Conservation (phyloP, 2,329 filamentous ascomycete genomes). For the Daldinia sp. region DNA sequence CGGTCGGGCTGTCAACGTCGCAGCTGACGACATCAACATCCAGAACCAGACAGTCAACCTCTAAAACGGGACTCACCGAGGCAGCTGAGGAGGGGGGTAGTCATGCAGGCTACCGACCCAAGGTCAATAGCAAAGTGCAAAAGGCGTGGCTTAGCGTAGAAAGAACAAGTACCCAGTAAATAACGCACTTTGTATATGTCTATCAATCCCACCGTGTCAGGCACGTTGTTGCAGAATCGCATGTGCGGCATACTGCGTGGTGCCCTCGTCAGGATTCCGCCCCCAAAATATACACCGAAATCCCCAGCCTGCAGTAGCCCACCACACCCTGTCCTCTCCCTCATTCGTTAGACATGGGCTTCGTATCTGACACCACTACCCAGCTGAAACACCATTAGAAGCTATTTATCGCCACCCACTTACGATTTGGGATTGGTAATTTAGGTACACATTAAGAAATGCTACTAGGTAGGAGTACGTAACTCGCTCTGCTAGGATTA, state of each 20-base stretch:
- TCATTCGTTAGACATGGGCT: not conserved
- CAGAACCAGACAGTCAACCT: not conserved
- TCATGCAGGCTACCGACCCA: not conserved
- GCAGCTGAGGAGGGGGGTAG: not conserved
- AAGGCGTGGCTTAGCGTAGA: not conserved
- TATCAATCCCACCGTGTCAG: not conserved
- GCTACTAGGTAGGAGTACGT: not conserved
- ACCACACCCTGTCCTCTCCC: not conserved
- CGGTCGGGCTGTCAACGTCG: not conserved
- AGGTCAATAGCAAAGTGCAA: not conserved
- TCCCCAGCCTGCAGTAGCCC: not conserved
- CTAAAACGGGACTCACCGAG: not conserved
- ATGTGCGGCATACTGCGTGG: not conserved
- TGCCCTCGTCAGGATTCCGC: not conserved
- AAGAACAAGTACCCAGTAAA: not conserved
- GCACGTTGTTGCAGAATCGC: not conserved
- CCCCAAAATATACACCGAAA: not conserved
- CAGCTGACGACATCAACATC: constrained; percentile 1
- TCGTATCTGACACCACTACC: not conserved
- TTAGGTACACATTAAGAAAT: not conserved
- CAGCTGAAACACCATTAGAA: not conserved
- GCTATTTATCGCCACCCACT: not conserved
- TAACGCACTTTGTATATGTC: not conserved
- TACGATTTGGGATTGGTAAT: not conserved
- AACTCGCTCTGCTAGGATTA: too few species aligned